Evolutionary conservation across 768 basidiomycete species (phyloP).

Genomic region (Exidia glandulosa): DNA sequence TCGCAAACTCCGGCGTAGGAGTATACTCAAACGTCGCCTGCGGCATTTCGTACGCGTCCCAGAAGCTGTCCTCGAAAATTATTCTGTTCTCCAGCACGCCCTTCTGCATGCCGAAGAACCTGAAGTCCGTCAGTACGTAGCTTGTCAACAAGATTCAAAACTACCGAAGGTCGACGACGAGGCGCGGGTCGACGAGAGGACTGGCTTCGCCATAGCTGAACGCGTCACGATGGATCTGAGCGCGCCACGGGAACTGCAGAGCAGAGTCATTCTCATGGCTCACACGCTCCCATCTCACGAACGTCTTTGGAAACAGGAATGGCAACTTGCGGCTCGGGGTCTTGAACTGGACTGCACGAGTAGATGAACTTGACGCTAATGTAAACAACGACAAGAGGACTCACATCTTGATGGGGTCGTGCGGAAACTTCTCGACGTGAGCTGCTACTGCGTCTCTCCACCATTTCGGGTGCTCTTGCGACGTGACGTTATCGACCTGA

Average conservation of each 20-base stretch:
- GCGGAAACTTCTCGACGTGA: too few relatives aligned
- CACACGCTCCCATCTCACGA: background rate
- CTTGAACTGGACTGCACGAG: conserved; percentile 7
- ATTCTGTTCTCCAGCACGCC: conserved; percentile 9
- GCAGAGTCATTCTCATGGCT: background rate
- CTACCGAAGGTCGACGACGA: conserved; percentile 21
- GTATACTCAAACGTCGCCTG: conserved; percentile 21
- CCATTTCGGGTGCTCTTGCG: too few relatives aligned
- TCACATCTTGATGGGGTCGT: too few relatives aligned
- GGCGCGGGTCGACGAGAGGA: conserved; percentile 17
- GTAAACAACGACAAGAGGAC: too few relatives aligned
- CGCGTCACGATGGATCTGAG: conserved; percentile 25
- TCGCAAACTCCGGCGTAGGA: conserved; percentile 6
- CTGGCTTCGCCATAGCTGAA: conserved; percentile 25
- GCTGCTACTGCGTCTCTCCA: too few relatives aligned
- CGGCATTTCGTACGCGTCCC: conserved; percentile 23
- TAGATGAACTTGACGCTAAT: background rate
- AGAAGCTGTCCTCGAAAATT: conserved; percentile 9
- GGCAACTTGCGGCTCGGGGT: conserved; percentile 24
- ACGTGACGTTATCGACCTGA: conserved; percentile 17
- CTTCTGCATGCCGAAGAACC: conserved; percentile 16
- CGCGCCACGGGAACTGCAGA: conserved; percentile 19
- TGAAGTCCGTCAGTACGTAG: background rate
- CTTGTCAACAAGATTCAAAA: background rate
- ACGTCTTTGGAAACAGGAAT: conserved; percentile 5